Evolutionary conservation across 2,329 filamentous ascomycete species (phyloP), one percentile per base, ranked within the genome.

Genomic region (Stagonosporopsis vannaccii): DNA sequence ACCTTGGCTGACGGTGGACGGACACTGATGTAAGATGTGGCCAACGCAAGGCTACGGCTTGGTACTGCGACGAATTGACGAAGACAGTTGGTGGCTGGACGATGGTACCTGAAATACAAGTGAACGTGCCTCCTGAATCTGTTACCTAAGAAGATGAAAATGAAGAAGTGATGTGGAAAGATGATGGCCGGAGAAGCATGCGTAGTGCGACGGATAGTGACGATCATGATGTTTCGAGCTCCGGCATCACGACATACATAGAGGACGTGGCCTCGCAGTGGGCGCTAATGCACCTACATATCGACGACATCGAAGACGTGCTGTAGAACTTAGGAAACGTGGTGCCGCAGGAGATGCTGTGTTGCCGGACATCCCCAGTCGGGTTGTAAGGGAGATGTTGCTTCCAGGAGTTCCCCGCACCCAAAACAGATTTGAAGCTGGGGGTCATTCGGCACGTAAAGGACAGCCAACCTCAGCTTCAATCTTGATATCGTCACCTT

Each of bases 1-100:
- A 12, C 20, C 28, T 41, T 54, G 51, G 25, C n/a, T 9, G 25
- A 48, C 36, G 37, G 9, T 13, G 33, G 42, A 22, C 26, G 26
- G n/a, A 19, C 13, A 13, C 3, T 25, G 35, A 20, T 36, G 30
- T 37, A 28, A 15, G 23, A 25, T 32, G 12, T 48, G 9, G 23
- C 30, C 44, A 41, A 36, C 11, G 43, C 36, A 35, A 47, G 42
- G 50, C 42, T 41, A 42, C 28, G 28, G 41, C 42, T 46, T 47
- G 36, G 22, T 26, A 11, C 35, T 41, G 50, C 42, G 19, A 20
- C 50, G 50, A 46, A 42, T 17, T 17, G 20, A 32, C 26, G 9
- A 22, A 53, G 32, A 35, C n/a, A 44, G 22, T 44, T 2, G 2
- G 22, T 32, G 22, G 9, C 22, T 19, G 36, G 22, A 13, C 25